phyloP scores from a whole-genome alignment of 2,329 filamentous ascomycete genomes.

The Leptodontidium sp. region DNA sequence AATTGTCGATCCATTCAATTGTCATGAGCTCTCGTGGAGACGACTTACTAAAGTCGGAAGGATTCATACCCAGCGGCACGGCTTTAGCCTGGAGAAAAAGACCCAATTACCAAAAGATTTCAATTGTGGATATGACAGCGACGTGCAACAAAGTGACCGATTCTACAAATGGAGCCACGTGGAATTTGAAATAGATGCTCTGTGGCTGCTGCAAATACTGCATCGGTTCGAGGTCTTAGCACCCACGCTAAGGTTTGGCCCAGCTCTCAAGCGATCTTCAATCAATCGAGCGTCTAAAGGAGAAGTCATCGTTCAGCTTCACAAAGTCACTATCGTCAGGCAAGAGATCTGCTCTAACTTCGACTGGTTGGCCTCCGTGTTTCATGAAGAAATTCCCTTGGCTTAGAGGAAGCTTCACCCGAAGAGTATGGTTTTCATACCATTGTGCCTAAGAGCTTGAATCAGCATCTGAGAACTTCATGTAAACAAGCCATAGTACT shows the following conservation, averaged over 20 bases:
- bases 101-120: slow-evolving; percentile 30
- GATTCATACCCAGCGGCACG: slow-evolving; percentile 8
- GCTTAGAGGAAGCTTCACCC: slow-evolving; percentile 40
- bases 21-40: slow-evolving; percentile 1
- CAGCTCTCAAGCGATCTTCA: background rate
- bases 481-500: background rate
- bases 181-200: slow-evolving; percentile 2
- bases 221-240: background rate
- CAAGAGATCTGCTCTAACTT: slow-evolving; percentile 42
- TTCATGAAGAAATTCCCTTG: slow-evolving; percentile 45
- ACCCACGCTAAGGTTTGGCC: background rate
- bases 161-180: slow-evolving; percentile 5
- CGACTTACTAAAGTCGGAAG: background rate
- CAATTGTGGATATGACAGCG: slow-evolving; percentile 29
- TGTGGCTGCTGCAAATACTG: slow-evolving; percentile 5
- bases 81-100: slow-evolving; percentile 24
- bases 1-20: background rate
- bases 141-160: slow-evolving; percentile 32
- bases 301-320: slow-evolving; percentile 41
- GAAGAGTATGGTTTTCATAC: slow-evolving; percentile 43
- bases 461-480: background rate
- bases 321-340: slow-evolving; percentile 40
- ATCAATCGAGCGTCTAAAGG: slow-evolving; percentile 31
- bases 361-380: slow-evolving; percentile 40
- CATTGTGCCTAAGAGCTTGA: slow-evolving; percentile 40